phyloP scores from a whole-genome alignment of 2,329 filamentous ascomycete species.

The Rhexocercosporidium sp. region DNA sequence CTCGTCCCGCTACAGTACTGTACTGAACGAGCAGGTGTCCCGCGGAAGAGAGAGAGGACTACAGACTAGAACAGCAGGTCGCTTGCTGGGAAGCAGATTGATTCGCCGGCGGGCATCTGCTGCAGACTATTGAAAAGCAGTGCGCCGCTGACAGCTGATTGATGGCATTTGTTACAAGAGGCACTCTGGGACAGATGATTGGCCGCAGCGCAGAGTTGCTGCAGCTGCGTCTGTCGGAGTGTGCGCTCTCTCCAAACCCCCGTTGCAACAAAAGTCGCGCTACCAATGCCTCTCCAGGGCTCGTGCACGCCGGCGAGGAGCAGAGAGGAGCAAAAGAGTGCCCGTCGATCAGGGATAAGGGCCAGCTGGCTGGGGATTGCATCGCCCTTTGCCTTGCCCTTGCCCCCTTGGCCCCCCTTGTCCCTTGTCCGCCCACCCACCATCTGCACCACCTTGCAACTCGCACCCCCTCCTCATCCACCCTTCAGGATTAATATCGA shows the following conservation, averaged over 20 bases:
- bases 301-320: background rate
- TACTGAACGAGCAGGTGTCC: too few species aligned
- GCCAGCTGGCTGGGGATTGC: too few species aligned
- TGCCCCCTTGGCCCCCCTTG: too few species aligned
- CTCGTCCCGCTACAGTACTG: too few species aligned
- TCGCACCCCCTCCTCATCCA: too few species aligned
- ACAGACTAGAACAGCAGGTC: background rate
- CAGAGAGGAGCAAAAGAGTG: background rate
- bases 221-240: background rate
- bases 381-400: too few species aligned
- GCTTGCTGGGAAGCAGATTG: background rate
- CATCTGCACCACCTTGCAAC: background rate
- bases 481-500: conserved; percentile 27
- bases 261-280: conserved; percentile 12
- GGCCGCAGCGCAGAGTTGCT: background rate
- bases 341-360: background rate
- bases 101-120: conserved; percentile 2
- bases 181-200: conserved; percentile 7
- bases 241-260: conserved; percentile 8
- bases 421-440: background rate
- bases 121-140: conserved; percentile 12
- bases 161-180: conserved; percentile 13
- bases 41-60: background rate
- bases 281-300: background rate
- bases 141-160: conserved; percentile 16